phyloP scores from a whole-genome alignment of 108 stramenopile genomes.

The Fragilaria crotonensis region DNA sequence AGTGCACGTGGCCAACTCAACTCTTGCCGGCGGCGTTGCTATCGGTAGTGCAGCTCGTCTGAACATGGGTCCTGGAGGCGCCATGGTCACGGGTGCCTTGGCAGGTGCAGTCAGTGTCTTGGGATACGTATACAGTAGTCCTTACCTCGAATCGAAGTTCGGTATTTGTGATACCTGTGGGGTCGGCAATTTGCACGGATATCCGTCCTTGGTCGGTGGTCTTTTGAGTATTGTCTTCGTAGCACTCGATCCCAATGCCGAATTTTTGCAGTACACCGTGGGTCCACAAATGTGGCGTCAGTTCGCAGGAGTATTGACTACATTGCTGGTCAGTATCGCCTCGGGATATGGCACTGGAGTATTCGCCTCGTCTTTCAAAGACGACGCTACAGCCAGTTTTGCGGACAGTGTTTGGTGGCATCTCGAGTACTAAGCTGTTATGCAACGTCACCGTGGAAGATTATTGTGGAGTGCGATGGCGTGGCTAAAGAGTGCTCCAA shows the following conservation, averaged over 20 bases:
- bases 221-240: constrained; percentile 25
- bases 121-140: constrained; percentile 24
- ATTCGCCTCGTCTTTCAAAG: too few species aligned
- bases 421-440: too few species aligned
- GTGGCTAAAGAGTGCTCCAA: too few species aligned
- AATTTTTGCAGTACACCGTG: constrained; percentile 13
- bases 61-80: constrained; percentile 24
- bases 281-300: constrained; percentile 11
- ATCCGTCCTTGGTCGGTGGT: constrained; percentile 23
- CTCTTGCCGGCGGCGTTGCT: constrained; percentile 55
- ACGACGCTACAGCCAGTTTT: too few species aligned
- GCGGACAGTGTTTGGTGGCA: too few species aligned
- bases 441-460: too few species aligned
- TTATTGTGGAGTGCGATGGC: too few species aligned
- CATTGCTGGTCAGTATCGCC: constrained; percentile 2
- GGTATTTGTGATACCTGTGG: constrained; percentile 35
- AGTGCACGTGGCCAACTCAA: constrained; percentile 48
- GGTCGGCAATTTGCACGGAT: constrained; percentile 36
- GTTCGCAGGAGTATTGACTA: constrained; percentile 10
- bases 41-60: constrained; percentile 37
- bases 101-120: constrained; percentile 20
- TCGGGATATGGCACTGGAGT: constrained; percentile 22
- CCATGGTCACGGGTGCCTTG: constrained; percentile 14
- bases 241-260: constrained; percentile 19
- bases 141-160: constrained; percentile 18